Evolutionary conservation across 202 grass and related monocot species (phyloP).

Genomic region (Elaeis oleifera): DNA sequence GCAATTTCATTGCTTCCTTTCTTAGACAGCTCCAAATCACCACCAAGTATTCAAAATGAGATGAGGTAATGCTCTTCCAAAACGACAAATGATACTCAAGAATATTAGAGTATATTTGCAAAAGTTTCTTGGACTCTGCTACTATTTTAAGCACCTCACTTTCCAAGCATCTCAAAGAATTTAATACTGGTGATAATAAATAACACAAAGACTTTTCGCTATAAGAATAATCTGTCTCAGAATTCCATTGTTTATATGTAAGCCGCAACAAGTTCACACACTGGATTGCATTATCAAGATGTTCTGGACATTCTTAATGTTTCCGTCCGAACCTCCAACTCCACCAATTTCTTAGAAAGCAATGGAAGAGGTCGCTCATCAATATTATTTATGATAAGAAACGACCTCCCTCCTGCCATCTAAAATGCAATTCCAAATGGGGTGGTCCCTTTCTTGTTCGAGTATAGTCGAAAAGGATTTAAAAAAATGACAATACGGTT

Average conservation of each 20-base stretch:
- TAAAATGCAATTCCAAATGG: slow-evolving; percentile 66
- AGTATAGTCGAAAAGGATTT: slow-evolving; percentile 39
- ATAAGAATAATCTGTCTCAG: slow-evolving; percentile 39
- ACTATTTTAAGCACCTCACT: slow-evolving; percentile 45
- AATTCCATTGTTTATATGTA: slow-evolving; percentile 63
- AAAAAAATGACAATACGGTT: slow-evolving; percentile 70
- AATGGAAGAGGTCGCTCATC: slow-evolving; percentile 41
- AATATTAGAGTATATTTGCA: slow-evolving; percentile 46
- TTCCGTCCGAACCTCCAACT: slow-evolving; percentile 34
- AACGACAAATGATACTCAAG: slow-evolving; percentile 76
- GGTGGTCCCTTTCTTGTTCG: slow-evolving; percentile 43
- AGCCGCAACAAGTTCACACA: slow-evolving; percentile 57
- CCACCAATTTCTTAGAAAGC: slow-evolving; percentile 48
- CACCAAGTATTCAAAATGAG: slow-evolving; percentile 44
- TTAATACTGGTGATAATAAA: slow-evolving; percentile 32
- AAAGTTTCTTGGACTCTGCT: slow-evolving; percentile 29
- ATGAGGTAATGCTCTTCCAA: slow-evolving; percentile 61
- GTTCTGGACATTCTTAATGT: slow-evolving; percentile 33
- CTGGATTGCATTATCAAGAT: slow-evolving; percentile 28
- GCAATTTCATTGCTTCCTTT: slow-evolving; percentile 66
- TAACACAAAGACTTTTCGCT: slow-evolving; percentile 27
- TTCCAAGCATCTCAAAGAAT: slow-evolving; percentile 58
- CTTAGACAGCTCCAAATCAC: slow-evolving; percentile 74
- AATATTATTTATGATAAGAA: slow-evolving; percentile 52
- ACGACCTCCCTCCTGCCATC: slow-evolving; percentile 45